Conservation (phyloP, 768 basidiomycete species). For the Russula lepida region DNA sequence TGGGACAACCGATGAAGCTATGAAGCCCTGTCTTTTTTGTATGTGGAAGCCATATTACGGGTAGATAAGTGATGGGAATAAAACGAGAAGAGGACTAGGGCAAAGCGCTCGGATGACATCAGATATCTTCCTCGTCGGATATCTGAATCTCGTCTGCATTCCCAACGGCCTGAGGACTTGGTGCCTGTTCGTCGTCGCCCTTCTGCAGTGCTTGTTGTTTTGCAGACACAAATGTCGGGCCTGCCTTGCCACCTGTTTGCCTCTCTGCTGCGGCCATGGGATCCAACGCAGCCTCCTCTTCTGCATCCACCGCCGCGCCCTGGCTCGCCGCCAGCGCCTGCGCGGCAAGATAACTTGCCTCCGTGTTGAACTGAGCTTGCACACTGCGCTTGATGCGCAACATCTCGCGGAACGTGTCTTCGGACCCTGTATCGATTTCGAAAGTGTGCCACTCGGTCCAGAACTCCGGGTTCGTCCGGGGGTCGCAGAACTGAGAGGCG, state of each 20-base stretch:
- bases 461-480: constrained; percentile 82
- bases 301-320: constrained; percentile 41
- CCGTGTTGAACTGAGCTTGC: constrained; percentile 98
- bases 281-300: constrained; percentile 42
- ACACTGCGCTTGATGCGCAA: constrained; percentile 95
- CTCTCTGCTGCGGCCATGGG: constrained; percentile 84
- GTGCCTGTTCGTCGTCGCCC: constrained; percentile 23
- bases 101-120: constrained; percentile 25
- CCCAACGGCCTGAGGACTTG: constrained; percentile 21
- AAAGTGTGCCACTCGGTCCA: constrained; percentile 97
- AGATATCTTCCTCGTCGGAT: constrained; percentile 64
- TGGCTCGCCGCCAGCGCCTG: constrained; percentile 71
- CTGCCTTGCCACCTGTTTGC: constrained; percentile 46
- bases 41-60: not conserved
- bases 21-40: not conserved
- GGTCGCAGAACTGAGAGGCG: constrained; percentile 98
- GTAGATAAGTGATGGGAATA: constrained; percentile 1
- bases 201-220: constrained; percentile 38
- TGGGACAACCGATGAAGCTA: constrained; percentile 38
- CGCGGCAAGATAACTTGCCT: constrained; percentile 86
- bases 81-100: not conserved
- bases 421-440: constrained; percentile 97
- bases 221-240: constrained; percentile 73
- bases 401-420: constrained; percentile 97
- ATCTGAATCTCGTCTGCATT: constrained; percentile 87